These are phyloP conservation scores for Syzygium jambos DNA, from an alignment of 345 rosid genomes.

Conservation along the genomic window DNA sequence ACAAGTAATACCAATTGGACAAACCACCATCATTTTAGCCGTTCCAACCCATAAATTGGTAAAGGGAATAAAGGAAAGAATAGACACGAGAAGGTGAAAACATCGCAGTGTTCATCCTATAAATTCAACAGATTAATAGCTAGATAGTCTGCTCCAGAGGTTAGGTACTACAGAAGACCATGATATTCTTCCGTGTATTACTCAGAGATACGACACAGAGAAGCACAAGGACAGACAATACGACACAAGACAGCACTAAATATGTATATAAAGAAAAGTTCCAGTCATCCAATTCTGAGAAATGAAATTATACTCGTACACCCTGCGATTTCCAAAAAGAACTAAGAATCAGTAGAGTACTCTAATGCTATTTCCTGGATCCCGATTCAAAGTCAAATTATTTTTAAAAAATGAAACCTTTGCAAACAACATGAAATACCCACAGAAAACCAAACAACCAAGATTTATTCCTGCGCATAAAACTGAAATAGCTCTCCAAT, in stretches of 20 bases:
- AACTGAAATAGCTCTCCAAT: background rate
- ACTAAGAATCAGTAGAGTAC: background rate
- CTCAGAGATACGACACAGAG: background rate
- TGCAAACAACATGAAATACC: background rate
- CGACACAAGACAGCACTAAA: background rate
- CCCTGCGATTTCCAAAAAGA: background rate
- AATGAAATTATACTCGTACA: background rate
- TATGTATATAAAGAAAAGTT: background rate
- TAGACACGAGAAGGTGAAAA: background rate
- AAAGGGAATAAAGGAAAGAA: background rate
- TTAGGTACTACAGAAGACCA: background rate
- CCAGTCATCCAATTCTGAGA: background rate
- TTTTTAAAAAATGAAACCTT: background rate
- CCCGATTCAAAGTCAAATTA: background rate
- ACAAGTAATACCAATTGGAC: background rate
- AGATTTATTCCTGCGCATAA: background rate
- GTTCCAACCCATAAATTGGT: background rate
- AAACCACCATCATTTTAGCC: background rate
- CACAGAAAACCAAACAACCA: background rate
- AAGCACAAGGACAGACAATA: background rate
- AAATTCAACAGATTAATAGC: background rate
- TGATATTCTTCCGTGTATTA: background rate
- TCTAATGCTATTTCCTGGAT: background rate
- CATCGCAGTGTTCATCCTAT: background rate
- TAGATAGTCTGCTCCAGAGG: background rate